Base-by-base conservation (phyloP, 2,329 filamentous ascomycete species). In the Cadophora malorum region DNA sequence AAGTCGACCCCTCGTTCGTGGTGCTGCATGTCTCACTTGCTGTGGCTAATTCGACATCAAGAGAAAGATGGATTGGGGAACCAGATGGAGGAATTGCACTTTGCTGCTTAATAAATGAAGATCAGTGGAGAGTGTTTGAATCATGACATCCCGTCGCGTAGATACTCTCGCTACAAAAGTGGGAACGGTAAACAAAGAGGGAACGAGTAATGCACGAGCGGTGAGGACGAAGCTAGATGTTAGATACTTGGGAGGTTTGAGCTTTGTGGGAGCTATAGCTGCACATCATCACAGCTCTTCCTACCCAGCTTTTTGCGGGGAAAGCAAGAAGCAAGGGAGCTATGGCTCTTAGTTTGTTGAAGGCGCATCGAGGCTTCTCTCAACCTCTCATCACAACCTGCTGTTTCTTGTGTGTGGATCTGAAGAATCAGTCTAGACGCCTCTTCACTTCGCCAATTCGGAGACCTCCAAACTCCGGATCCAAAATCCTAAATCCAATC, bases 121-220 rank as follows among this genome's bases (percentile, higher is more conserved):
- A 35, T 53, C 31, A 56, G 12, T 56, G 19, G 19, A n/a, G 33
- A n/a, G 23, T 6, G 28, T n/a, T 4, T 19, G 33, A 16, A 21
- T 19, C 52, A 19, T 55, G 19, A 35, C 53, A 10, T 56, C 7
- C 10, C 33, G 35, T 56, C n/a, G 28, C 28, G 33, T 56, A 35
- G n/a, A 23, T 38, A 35, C 28, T 38, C 31, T 38, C 25, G 28
- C 19, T 12, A 10, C 10, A 31, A 38, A 38, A 38, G 33, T 38
- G 53, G 53, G 19, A 21, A 31, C 53, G 33, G 28, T 38, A 35
- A 35, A 12, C 28, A 31, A 31, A 38, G n/a, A 56, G 10, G 4
- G 19, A n/a, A 33, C 53, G 53, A 56, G 53, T 56, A 56, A 56
- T 56, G 53, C 12, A 56, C 3, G 19, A 38, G 53, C 53, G 53